These are phyloP conservation scores for Phytophthora boehmeriae DNA, from an alignment of 352 stramenopile genomes.

Conservation along the genomic window DNA sequence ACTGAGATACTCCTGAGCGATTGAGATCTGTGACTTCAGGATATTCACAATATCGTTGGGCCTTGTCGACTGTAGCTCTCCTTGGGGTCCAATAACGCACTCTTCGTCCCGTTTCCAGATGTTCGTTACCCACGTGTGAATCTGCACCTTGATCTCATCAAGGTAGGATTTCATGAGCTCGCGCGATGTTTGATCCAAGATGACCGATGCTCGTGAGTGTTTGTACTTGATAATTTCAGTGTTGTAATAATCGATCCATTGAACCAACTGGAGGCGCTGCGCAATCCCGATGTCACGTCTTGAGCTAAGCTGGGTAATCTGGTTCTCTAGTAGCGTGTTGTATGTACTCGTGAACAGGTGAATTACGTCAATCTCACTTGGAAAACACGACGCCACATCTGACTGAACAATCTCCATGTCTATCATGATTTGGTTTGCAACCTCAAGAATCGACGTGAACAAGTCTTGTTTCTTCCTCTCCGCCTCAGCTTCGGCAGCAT, in stretches of 20 bases:
- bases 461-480: slow-evolving; percentile 56
- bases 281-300: slow-evolving; percentile 71
- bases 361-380: slow-evolving; percentile 77
- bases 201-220: slow-evolving; percentile 62
- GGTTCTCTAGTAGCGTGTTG: slow-evolving; percentile 68
- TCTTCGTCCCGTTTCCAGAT: slow-evolving; percentile 87
- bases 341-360: slow-evolving; percentile 83
- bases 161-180: slow-evolving; percentile 80
- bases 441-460: slow-evolving; percentile 64
- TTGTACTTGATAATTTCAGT: slow-evolving; percentile 87
- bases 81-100: slow-evolving; percentile 53
- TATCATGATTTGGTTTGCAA: slow-evolving; percentile 78
- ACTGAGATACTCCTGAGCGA: slow-evolving; percentile 83
- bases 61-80: slow-evolving; percentile 75
- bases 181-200: slow-evolving; percentile 70
- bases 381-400: slow-evolving; percentile 77
- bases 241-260: slow-evolving; percentile 92
- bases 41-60: slow-evolving; percentile 91
- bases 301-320: slow-evolving; percentile 67
- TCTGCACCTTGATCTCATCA: slow-evolving; percentile 78
- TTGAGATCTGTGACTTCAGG: slow-evolving; percentile 85
- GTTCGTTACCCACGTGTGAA: slow-evolving; percentile 86
- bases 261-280: slow-evolving; percentile 78
- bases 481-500: slow-evolving; percentile 53
- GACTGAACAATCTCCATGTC: slow-evolving; percentile 80